Evolutionary conservation across 805 yeast species (phyloP).

Genomic region (Starmerella davenportii): DNA sequence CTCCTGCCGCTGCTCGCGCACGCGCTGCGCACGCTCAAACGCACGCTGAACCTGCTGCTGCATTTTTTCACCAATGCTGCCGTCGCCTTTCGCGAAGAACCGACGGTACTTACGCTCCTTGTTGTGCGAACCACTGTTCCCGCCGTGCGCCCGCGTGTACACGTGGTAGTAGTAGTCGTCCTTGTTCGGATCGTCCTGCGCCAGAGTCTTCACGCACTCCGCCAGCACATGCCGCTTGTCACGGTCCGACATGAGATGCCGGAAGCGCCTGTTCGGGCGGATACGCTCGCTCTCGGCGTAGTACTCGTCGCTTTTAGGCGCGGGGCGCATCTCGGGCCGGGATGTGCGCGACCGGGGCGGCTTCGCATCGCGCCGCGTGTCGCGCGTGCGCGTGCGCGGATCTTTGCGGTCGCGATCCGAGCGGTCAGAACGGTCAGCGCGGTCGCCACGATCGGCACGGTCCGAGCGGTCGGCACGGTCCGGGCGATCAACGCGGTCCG

Average conservation of each 20-base stretch:
- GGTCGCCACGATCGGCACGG: background rate
- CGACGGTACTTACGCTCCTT: conserved; percentile 32
- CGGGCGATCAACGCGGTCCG: background rate
- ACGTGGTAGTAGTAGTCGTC: conserved; percentile 96
- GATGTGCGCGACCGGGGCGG: background rate
- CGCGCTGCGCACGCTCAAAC: conserved; percentile 68
- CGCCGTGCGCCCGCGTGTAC: conserved; percentile 49
- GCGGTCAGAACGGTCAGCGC: background rate
- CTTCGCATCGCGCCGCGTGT: background rate
- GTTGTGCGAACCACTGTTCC: conserved; percentile 1
- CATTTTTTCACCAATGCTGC: conserved; percentile 45
- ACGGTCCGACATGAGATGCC: conserved; percentile 92
- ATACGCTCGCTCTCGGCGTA: conserved; percentile 9
- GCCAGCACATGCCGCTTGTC: conserved; percentile 92
- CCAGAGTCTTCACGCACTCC: conserved; percentile 85
- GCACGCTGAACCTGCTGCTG: conserved; percentile 96
- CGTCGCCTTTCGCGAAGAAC: conserved; percentile 51
- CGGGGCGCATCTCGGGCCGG: background rate
- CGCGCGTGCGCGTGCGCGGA: background rate
- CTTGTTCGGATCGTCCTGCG: conserved; percentile 89
- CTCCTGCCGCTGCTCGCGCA: conserved; percentile 33
- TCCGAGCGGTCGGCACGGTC: background rate
- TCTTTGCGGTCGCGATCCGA: conserved; percentile 5
- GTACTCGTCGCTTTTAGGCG: conserved; percentile 6
- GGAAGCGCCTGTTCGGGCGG: conserved; percentile 28